phyloP scores from a whole-genome alignment of 345 rosid genomes.

The Dovyalis caffra region DNA sequence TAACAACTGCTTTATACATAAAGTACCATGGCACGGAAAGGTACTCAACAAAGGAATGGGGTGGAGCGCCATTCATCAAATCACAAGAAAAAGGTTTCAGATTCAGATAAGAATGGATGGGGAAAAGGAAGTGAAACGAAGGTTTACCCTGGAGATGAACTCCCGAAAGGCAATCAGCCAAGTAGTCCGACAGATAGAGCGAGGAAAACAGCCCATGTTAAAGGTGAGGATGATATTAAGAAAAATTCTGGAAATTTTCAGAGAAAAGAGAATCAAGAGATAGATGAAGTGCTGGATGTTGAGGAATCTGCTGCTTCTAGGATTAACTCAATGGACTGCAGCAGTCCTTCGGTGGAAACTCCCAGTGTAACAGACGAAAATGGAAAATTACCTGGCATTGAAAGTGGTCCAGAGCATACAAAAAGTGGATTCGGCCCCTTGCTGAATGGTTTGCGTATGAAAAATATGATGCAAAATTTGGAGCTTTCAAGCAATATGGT shows the following conservation, averaged over 20 bases:
- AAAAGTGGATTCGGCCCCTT: constrained; percentile 34
- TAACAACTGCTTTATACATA: not conserved
- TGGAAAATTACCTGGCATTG: constrained; percentile 29
- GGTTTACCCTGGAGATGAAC: constrained; percentile 43
- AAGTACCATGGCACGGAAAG: constrained; percentile 74
- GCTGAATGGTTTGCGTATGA: constrained; percentile 45
- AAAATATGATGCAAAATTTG: constrained; percentile 42
- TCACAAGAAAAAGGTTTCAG: constrained; percentile 48
- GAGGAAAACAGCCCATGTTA: constrained; percentile 18
- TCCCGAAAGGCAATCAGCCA: constrained; percentile 40
- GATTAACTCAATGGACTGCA: constrained; percentile 30
- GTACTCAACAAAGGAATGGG: constrained; percentile 78
- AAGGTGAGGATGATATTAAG: constrained; percentile 34
- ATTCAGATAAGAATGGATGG: constrained; percentile 41
- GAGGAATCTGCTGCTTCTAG: constrained; percentile 36
- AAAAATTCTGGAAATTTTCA: constrained; percentile 26
- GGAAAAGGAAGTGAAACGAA: constrained; percentile 46
- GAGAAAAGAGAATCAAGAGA: constrained; percentile 39
- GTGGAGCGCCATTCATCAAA: constrained; percentile 49
- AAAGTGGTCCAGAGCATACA: constrained; percentile 36
- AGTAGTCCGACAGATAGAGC: constrained; percentile 23
- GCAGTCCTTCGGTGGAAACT: constrained; percentile 32
- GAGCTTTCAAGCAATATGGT: too few species aligned
- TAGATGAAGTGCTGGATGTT: constrained; percentile 24
- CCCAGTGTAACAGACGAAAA: constrained; percentile 30